Evolutionary conservation across 306 rosid species (phyloP).

Genomic region (Abrus pulchellus): DNA sequence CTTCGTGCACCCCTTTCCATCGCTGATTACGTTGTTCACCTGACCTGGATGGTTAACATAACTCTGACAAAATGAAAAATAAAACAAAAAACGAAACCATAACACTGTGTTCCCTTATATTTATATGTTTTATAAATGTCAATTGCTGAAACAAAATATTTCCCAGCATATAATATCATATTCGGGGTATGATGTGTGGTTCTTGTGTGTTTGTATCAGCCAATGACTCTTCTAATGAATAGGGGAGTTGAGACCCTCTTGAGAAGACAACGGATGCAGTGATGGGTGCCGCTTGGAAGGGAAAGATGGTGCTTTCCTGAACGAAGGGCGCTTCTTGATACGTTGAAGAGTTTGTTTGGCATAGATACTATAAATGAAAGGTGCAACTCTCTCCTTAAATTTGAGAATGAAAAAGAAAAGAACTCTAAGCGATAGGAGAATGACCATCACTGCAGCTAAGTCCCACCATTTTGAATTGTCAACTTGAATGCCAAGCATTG

Average conservation of each 20-base stretch:
- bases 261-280: slow-evolving; percentile 74
- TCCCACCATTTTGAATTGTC: slow-evolving; percentile 94
- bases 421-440: slow-evolving; percentile 67
- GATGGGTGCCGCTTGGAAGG: slow-evolving; percentile 80
- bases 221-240: slow-evolving; percentile 53
- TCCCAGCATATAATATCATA: background rate
- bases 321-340: slow-evolving; percentile 83
- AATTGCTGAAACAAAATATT: background rate
- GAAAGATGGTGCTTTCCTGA: slow-evolving; percentile 68
- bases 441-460: slow-evolving; percentile 63
- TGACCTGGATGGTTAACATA: background rate
- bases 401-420: slow-evolving; percentile 75
- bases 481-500: slow-evolving; percentile 69
- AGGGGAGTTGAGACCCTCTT: slow-evolving; percentile 89
- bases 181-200: slow-evolving; percentile 12
- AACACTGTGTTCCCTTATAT: background rate
- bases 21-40: background rate
- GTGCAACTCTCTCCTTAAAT: slow-evolving; percentile 73
- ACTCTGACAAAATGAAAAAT: no score
- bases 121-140: background rate
- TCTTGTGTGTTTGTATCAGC: slow-evolving; percentile 24
- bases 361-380: slow-evolving; percentile 60
- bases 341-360: slow-evolving; percentile 61
- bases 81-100: background rate
- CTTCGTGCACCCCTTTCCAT: background rate